Percentiles rank a stretch among this genome's conserved stretches.
These are phyloP conservation scores for Albugo laibachii DNA, from an alignment of 352 stramenopile genomes.

Conservation along the genomic window DNA sequence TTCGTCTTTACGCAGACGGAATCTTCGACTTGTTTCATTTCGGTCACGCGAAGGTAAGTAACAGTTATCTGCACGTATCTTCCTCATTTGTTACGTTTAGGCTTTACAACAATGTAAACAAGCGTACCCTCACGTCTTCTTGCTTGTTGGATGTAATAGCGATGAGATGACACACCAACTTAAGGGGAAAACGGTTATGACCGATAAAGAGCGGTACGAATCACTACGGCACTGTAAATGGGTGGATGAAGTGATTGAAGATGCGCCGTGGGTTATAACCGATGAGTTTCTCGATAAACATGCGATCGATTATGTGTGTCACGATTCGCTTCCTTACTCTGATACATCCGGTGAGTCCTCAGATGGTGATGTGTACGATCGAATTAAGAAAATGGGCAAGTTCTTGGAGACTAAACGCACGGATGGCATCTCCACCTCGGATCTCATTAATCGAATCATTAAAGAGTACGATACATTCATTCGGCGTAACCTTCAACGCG, in stretches of 20 bases:
- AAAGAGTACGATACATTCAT: constrained; percentile 86
- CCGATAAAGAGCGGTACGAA: constrained; percentile 74
- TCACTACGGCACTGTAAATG: constrained; percentile 69
- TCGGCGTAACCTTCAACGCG: constrained; percentile 69
- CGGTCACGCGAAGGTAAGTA: constrained; percentile 35
- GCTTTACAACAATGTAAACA: constrained; percentile 77
- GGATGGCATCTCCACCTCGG: constrained; percentile 76
- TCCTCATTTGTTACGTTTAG: constrained; percentile 1
- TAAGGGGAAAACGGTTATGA: constrained; percentile 77
- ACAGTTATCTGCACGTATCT: not conserved
- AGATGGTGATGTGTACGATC: constrained; percentile 67
- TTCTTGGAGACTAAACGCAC: constrained; percentile 72
- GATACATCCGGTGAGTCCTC: constrained; percentile 45
- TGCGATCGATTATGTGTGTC: constrained; percentile 78
- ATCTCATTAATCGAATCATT: constrained; percentile 82
- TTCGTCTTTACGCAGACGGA: constrained; percentile 73
- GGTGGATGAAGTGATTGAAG: constrained; percentile 76
- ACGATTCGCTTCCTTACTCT: constrained; percentile 74
- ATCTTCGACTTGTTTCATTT: constrained; percentile 85
- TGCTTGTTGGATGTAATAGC: constrained; percentile 76
- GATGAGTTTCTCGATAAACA: constrained; percentile 72
- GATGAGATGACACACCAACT: constrained; percentile 75
- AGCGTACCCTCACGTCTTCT: constrained; percentile 65
- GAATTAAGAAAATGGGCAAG: constrained; percentile 74
- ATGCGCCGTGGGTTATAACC: constrained; percentile 72